Percentiles rank a stretch among this genome's conserved stretches.
Evolutionary conservation across 2,329 filamentous ascomycete species (phyloP).

Genomic region (Endothia cerciana): DNA sequence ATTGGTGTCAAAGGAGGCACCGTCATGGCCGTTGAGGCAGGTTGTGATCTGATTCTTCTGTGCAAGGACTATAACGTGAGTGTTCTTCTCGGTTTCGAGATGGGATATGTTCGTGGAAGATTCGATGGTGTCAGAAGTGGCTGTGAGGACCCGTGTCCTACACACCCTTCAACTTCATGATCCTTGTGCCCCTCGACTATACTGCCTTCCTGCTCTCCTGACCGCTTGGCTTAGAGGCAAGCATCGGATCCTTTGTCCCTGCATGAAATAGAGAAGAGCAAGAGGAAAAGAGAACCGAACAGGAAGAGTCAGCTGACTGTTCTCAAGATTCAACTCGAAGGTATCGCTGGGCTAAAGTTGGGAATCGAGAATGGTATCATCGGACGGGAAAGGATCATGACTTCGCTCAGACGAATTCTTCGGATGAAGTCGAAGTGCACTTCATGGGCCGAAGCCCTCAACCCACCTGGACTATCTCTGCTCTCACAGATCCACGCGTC

Average conservation of each 20-base stretch:
- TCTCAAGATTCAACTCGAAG: constrained; percentile 75
- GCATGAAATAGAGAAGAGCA: too few species aligned
- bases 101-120: neutral
- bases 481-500: constrained; percentile 81
- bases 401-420: constrained; percentile 78
- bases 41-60: constrained; percentile 87
- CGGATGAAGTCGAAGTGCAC: constrained; percentile 83
- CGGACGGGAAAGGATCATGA: constrained; percentile 75
- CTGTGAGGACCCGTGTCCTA: neutral
- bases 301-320: neutral
- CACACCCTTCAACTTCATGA: neutral
- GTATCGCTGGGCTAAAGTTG: constrained; percentile 85
- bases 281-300: neutral
- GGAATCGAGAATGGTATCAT: constrained; percentile 92
- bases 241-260: too few species aligned
- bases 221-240: too few species aligned
- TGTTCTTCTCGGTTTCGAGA: neutral
- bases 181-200: neutral
- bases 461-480: constrained; percentile 77
- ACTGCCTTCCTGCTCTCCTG: too few species aligned
- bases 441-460: constrained; percentile 88
- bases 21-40: constrained; percentile 96
- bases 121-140: neutral
- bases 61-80: constrained; percentile 75
- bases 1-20: constrained; percentile 97